phyloP scores from a whole-genome alignment of 2,329 filamentous ascomycete species.

The Aspergillus arachidicola region DNA sequence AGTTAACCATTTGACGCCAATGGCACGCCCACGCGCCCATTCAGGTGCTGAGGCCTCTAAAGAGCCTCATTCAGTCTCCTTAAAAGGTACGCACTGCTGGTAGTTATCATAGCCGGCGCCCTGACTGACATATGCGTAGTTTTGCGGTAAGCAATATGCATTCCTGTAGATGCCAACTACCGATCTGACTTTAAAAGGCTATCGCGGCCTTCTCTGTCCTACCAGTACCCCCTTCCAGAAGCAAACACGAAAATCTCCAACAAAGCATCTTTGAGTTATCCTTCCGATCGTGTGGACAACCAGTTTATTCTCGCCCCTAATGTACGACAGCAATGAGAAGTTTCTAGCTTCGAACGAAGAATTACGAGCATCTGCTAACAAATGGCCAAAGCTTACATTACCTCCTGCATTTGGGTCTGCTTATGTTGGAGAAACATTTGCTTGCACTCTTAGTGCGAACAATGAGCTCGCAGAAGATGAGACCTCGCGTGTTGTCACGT shows the following conservation, averaged over 20 bases:
- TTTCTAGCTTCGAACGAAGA: neutral
- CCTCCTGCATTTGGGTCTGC: conserved; percentile 91
- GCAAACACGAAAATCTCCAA: conserved; percentile 55
- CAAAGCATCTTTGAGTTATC: conserved; percentile 75
- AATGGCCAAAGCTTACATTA: conserved; percentile 64
- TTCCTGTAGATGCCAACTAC: neutral
- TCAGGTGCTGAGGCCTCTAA: conserved; percentile 55
- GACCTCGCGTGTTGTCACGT: conserved; percentile 60
- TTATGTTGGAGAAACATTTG: conserved; percentile 93
- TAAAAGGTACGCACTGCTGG: conserved; percentile 60
- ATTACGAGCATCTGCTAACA: conserved; percentile 15
- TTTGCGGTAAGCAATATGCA: conserved; percentile 38
- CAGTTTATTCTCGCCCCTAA: conserved; percentile 61
- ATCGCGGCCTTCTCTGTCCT: conserved; percentile 64
- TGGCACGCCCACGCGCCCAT: conserved; percentile 47
- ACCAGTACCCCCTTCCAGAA: conserved; percentile 47
- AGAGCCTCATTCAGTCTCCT: conserved; percentile 76
- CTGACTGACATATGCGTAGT: conserved; percentile 32
- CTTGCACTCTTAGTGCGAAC: conserved; percentile 94
- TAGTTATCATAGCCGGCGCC: conserved; percentile 4
- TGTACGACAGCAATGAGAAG: conserved; percentile 32
- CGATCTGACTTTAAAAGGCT: conserved; percentile 58
- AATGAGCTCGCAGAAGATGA: conserved; percentile 65
- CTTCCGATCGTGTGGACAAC: conserved; percentile 51
- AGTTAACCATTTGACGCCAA: conserved; percentile 17